These are phyloP conservation scores for Suillus variegatus DNA, from an alignment of 768 basidiomycete genomes.

Conservation along the genomic window DNA sequence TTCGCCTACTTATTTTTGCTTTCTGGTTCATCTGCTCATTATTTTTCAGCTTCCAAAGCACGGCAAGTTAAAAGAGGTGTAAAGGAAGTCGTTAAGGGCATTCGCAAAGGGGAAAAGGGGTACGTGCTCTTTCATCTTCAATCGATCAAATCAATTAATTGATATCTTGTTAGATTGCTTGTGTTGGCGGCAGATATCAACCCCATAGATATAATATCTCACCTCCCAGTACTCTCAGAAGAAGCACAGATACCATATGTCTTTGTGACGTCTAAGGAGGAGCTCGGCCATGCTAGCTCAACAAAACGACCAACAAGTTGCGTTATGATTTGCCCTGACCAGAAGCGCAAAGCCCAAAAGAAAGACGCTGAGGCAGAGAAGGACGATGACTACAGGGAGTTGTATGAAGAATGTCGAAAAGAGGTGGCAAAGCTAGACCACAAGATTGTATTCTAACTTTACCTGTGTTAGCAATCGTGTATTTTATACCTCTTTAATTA, in stretches of 20 bases:
- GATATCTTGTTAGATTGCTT: constrained; percentile 58
- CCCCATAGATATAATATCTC: constrained; percentile 97
- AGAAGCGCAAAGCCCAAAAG: constrained; percentile 68
- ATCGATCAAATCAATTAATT: constrained; percentile 1
- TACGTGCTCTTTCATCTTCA: constrained; percentile 37
- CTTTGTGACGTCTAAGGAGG: constrained; percentile 91
- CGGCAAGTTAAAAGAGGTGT: constrained; percentile 97
- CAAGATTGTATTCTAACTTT: constrained; percentile 59
- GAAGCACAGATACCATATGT: constrained; percentile 91
- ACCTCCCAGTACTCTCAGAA: constrained; percentile 92
- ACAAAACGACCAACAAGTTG: constrained; percentile 99
- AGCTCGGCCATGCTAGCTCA: constrained; percentile 91
- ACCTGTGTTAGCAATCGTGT: constrained; percentile 1
- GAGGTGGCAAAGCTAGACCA: constrained; percentile 85
- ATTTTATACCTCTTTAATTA: constrained; percentile 6
- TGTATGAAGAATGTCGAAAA: constrained; percentile 82
- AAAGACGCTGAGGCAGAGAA: constrained; percentile 63
- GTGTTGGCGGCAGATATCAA: constrained; percentile 96
- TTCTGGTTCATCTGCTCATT: constrained; percentile 2
- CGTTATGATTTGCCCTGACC: constrained; percentile 88
- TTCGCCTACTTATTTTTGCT: constrained; percentile 25
- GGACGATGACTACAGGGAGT: constrained; percentile 84
- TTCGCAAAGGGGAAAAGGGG: constrained; percentile 98
- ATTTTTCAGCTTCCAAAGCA: constrained; percentile 77
- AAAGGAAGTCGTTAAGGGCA: constrained; percentile 97